Evolutionary conservation across 2,329 filamentous ascomycete genomes (phyloP).

Genomic region (Polytolypa hystricis): DNA sequence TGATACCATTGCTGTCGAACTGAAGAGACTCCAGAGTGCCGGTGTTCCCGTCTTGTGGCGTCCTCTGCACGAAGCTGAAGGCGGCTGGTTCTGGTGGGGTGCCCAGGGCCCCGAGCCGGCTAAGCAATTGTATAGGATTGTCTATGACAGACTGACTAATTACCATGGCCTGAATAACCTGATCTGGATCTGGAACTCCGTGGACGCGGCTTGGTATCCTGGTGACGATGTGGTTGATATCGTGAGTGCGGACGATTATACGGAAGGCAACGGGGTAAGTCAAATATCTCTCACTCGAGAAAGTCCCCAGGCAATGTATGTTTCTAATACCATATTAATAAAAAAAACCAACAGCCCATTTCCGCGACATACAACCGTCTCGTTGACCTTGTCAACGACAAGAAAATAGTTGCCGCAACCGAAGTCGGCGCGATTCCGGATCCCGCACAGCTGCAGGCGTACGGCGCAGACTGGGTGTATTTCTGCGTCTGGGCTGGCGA

Average conservation of each 20-base stretch:
- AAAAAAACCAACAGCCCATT: slow-evolving; percentile 32
- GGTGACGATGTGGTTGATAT: slow-evolving; percentile 38
- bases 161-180: slow-evolving; percentile 38
- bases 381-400: slow-evolving; percentile 33
- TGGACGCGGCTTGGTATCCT: slow-evolving; percentile 38
- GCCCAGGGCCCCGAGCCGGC: slow-evolving; percentile 36
- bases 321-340: too few species aligned
- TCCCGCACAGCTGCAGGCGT: slow-evolving; percentile 32
- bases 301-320: slow-evolving; percentile 5
- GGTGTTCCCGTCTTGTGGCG: slow-evolving; percentile 39
- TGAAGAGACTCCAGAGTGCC: slow-evolving; percentile 27
- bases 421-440: slow-evolving; percentile 39
- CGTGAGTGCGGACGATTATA: slow-evolving; percentile 37
- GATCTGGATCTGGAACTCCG: slow-evolving; percentile 42
- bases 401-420: slow-evolving; percentile 38
- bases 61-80: slow-evolving; percentile 42
- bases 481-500: slow-evolving; percentile 38
- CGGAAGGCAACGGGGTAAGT: slow-evolving; percentile 34
- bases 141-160: slow-evolving; percentile 37
- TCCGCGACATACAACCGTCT: slow-evolving; percentile 36
- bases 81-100: slow-evolving; percentile 45
- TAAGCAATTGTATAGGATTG: slow-evolving; percentile 34
- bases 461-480: slow-evolving; percentile 39
- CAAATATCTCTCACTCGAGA: background rate
- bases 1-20: slow-evolving; percentile 38